Percentiles rank a stretch among this genome's conserved stretches.
phyloP scores from a whole-genome alignment of 73 alveolate genomes.

The Paramecium biaurelia region DNA sequence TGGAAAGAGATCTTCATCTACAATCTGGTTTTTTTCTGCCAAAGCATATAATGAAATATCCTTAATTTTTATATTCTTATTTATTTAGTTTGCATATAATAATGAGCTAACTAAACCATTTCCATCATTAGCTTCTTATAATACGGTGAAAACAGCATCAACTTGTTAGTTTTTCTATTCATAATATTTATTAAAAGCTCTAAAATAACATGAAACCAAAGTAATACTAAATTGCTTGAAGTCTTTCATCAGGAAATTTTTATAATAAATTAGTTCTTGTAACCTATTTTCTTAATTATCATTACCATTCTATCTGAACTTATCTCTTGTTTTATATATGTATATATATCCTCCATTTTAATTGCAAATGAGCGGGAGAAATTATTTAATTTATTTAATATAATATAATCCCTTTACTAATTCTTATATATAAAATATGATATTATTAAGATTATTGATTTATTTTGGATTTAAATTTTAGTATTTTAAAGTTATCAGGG shows the following conservation, averaged over 20 bases:
- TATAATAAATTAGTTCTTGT: neutral
- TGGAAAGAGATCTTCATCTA: slow-evolving; percentile 4
- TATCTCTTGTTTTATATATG: neutral
- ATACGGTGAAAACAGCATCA: neutral
- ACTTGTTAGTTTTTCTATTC: neutral
- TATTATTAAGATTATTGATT: too few relatives aligned
- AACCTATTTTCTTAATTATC: neutral
- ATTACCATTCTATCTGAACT: neutral
- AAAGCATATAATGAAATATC: neutral
- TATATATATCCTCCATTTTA: neutral
- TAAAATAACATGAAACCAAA: neutral
- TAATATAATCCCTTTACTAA: neutral
- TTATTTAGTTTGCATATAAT: neutral
- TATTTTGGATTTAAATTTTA: too few relatives aligned
- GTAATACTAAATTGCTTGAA: neutral
- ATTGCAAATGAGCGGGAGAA: neutral
- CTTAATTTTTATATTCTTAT: neutral
- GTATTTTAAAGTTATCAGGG: too few relatives aligned
- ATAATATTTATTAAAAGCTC: neutral
- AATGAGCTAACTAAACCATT: neutral
- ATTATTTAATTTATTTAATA: neutral
- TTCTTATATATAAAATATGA: neutral
- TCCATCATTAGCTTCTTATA: neutral
- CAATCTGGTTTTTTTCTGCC: neutral
- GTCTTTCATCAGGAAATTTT: neutral